Percentiles rank a stretch among this genome's conserved stretches.
Conservation (phyloP, 805 yeast genomes). For the Saccharomycopsis sp. region DNA sequence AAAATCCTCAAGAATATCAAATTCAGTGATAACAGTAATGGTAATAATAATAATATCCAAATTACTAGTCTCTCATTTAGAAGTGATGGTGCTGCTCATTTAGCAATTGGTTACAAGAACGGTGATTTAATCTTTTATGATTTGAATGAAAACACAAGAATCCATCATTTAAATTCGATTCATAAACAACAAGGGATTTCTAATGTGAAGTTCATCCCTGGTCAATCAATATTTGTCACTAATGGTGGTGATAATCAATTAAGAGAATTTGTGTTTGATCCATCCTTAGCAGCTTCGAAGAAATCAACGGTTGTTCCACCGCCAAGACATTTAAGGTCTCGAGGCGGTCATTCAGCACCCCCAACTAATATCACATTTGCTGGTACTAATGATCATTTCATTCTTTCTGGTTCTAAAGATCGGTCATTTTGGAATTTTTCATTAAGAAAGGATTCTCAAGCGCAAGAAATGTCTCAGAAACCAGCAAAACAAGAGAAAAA, state of each 20-base stretch:
- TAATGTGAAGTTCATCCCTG: conserved; percentile 68
- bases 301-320: conserved; percentile 63
- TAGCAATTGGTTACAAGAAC: conserved; percentile 67
- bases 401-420: conserved; percentile 83
- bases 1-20: conserved; percentile 44
- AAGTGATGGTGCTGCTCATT: conserved; percentile 81
- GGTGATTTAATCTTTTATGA: conserved; percentile 90
- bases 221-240: conserved; percentile 86
- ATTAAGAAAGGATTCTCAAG: conserved; percentile 90
- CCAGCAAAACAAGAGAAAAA: conserved; percentile 36
- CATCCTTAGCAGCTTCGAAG: conserved; percentile 51
- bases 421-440: conserved; percentile 87
- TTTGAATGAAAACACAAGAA: conserved; percentile 59
- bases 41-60: conserved; percentile 27
- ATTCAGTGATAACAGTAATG: conserved; percentile 32
- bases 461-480: conserved; percentile 86
- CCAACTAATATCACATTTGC: conserved; percentile 73
- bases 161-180: conserved; percentile 66
- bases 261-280: conserved; percentile 91
- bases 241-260: conserved; percentile 87
- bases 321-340: conserved; percentile 82
- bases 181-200: conserved; percentile 84
- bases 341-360: conserved; percentile 97
- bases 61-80: conserved; percentile 70
- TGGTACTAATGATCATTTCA: conserved; percentile 71